Evolutionary conservation across 1,284 basidiomycete genomes (phyloP), one percentile per base, ranked within the genome.

Genomic region (Abortiporus biennis): DNA sequence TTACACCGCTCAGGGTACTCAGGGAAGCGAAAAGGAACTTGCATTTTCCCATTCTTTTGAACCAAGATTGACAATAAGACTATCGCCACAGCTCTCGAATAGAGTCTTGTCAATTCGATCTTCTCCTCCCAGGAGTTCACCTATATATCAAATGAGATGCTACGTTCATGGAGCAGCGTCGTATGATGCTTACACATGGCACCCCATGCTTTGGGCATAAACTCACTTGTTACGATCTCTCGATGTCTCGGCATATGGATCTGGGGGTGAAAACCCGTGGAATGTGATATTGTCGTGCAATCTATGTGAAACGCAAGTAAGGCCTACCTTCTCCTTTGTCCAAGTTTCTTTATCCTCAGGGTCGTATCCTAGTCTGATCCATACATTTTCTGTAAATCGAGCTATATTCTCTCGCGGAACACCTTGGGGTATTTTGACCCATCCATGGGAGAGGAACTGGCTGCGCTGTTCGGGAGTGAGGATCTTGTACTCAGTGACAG

Each of bases 381-480:
- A 65, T 3, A 64, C 57, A 38, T 64, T 56, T 38, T 59, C 54
- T 4, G 56, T 58, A 40, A 62, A 62, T 9, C 50, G 49, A 21
- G 43, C 44, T 20, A 61, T 49, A 48, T 61, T 54, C 42, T 62
- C 56, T 21, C 47, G 50, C 12, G 56, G 52, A 17, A 65, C 58
- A 6, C 61, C 64, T 21, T 54, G 49, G n/a, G 54, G 54, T 25
- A 62, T 58, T 46, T 49, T 52, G 11, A 66, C 51, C 59, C 57
- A 67, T 15, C 64, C 64, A 27, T 61, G 54, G 40, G 61, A 50
- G 11, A 67, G 53, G 47, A 67, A 67, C 30, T 67, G 63, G 21
- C 52, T 52, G 35, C 62, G 56, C 44, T 65, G 58, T 36, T 59
- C 59, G 1, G 52, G 44, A 1, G 51, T 56, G 20, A 62, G 52